phyloP scores from a whole-genome alignment of 139 green algal genomes.

The Chlorella ohadii region DNA sequence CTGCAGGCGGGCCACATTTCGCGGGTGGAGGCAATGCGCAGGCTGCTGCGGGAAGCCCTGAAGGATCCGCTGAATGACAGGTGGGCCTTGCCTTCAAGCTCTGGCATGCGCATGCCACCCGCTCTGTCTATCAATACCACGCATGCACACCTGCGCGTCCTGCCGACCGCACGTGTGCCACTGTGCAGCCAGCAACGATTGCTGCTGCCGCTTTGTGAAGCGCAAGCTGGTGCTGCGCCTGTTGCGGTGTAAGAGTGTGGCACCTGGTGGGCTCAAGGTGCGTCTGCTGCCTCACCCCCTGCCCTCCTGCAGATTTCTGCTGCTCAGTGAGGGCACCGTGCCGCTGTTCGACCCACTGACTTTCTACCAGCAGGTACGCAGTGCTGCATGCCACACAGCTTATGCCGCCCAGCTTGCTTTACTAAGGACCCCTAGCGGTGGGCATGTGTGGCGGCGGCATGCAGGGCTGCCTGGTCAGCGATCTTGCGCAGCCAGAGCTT shows the following conservation, averaged over 20 bases:
- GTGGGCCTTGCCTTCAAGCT: background rate
- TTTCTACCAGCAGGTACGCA: slow-evolving; percentile 50
- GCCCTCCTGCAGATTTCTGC: slow-evolving; percentile 57
- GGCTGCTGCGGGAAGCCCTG: slow-evolving; percentile 50
- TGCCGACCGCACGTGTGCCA: too few species aligned
- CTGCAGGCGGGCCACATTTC: slow-evolving; percentile 22
- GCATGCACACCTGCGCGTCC: too few species aligned
- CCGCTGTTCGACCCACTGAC: slow-evolving; percentile 52
- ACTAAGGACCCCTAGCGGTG: background rate
- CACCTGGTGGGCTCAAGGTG: too few species aligned
- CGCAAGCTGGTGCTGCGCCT: background rate
- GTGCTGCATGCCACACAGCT: slow-evolving; percentile 23
- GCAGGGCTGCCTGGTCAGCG: too few species aligned
- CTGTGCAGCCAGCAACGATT: too few species aligned
- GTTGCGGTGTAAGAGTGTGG: too few species aligned
- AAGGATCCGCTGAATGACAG: slow-evolving; percentile 52
- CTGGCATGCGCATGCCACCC: background rate
- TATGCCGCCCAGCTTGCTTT: slow-evolving; percentile 29
- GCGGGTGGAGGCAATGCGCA: slow-evolving; percentile 25
- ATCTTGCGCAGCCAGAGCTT: too few species aligned
- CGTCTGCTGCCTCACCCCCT: too few species aligned
- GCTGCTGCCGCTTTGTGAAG: background rate
- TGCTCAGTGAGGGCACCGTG: slow-evolving; percentile 49
- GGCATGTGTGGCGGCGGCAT: background rate
- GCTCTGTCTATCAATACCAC: background rate